Evolutionary conservation across 495 filamentous ascomycete genomes (phyloP), one percentile per base, ranked within the genome.

Genomic region (Penicillium silybi): DNA sequence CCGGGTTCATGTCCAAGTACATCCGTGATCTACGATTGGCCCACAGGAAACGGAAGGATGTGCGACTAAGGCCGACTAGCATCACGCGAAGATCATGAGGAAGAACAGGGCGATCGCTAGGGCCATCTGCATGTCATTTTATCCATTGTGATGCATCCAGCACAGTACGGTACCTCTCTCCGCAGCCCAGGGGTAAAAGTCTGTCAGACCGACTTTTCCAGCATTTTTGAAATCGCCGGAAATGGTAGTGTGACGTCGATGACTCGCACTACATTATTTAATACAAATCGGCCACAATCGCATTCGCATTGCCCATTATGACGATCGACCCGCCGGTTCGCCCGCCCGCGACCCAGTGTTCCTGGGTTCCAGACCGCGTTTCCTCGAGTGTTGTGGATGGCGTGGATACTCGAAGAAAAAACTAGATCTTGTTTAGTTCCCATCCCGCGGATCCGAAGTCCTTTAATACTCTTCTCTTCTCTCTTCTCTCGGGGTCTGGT

Each of bases 141-240:
- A 32, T 35, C 40, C 13, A 11, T 23, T 50, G 47, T 32, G 47
- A 56, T 50, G 47, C 53, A 56, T 54, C 52, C 45, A n/a, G n/a
- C 23, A 25, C 38, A 38, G 18, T 27, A 18, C 44, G 44, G 51
- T 20, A 39, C 50, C 46, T 49, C 22, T 49, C 22, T 23, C 22
- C 22, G 22, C 22, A 13, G 6, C 29, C 29, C 29, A 32, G 29
- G 29, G 29, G 29, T 32, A 32, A 32, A 32, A 32, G 11, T 48
- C 55, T 40, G 52, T 45, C 53, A 61, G 50, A 61, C 58, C 58
- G 58, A 61, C 53, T 54, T 61, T 61, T 61, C 46, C 47, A 54
- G 35, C 41, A 38, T 47, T 27, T 37, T 41, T 10, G 22, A 17
- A 41, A 42, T 37, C 47, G 40, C 41, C 45, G 45, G 23, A 42